These are phyloP conservation scores for Alternaria atra DNA, from an alignment of 2,329 filamentous ascomycete genomes.

Conservation along the genomic window DNA sequence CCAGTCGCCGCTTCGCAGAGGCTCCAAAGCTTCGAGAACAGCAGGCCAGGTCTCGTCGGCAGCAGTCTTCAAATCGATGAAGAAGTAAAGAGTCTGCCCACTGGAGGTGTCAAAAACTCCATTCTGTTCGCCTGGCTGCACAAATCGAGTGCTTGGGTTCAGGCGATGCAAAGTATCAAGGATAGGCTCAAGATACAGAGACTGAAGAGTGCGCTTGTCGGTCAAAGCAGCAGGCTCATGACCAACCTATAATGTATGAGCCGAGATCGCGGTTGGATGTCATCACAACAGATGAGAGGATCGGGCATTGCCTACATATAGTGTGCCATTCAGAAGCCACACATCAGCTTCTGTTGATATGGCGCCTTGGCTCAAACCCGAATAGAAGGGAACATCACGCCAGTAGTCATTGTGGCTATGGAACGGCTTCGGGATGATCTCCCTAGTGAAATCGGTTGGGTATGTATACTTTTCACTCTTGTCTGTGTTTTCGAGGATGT, in stretches of 20 bases:
- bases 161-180: slow-evolving; percentile 63
- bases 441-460: slow-evolving; percentile 69
- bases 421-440: slow-evolving; percentile 65
- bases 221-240: slow-evolving; percentile 65
- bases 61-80: slow-evolving; percentile 70
- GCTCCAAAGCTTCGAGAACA: slow-evolving; percentile 65
- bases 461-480: slow-evolving; percentile 64
- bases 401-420: slow-evolving; percentile 71
- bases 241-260: slow-evolving; percentile 57
- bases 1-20: slow-evolving; percentile 63
- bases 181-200: slow-evolving; percentile 68
- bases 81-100: slow-evolving; percentile 69
- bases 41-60: slow-evolving; percentile 64
- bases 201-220: slow-evolving; percentile 62
- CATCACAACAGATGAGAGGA: neutral
- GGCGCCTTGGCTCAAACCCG: slow-evolving; percentile 65
- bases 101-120: slow-evolving; percentile 69
- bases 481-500: slow-evolving; percentile 65
- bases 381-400: slow-evolving; percentile 59
- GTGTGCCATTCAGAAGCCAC: slow-evolving; percentile 64
- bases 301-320: slow-evolving; percentile 56
- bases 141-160: slow-evolving; percentile 64
- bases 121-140: slow-evolving; percentile 59
- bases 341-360: slow-evolving; percentile 69
- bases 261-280: neutral